Percentiles rank a stretch among this genome's conserved stretches.
These are phyloP conservation scores for Cladosporium sp. DNA, from an alignment of 2,329 filamentous ascomycete genomes.

Conservation along the genomic window DNA sequence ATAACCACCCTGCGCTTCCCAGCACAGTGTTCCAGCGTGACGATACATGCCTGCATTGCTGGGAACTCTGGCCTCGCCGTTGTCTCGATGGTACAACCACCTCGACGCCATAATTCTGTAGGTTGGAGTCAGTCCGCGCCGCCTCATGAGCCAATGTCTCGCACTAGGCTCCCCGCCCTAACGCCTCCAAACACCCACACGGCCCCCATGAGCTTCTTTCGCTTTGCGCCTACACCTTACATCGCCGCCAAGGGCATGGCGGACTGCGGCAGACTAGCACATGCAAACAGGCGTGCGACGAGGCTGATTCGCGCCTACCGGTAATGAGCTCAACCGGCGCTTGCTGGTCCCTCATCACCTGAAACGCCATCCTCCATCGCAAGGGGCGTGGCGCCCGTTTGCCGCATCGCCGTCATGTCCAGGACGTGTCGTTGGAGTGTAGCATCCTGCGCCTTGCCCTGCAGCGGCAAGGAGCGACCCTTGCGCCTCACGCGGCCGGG, in stretches of 20 bases:
- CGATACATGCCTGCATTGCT: slow-evolving; percentile 9
- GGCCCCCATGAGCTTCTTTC: slow-evolving; percentile 35
- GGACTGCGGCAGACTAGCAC: not conserved
- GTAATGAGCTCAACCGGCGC: slow-evolving; percentile 1
- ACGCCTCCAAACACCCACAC: slow-evolving; percentile 78
- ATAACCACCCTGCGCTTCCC: not conserved
- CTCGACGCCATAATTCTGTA: slow-evolving; percentile 10
- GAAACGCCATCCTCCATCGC: not conserved
- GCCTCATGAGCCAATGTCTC: slow-evolving; percentile 12
- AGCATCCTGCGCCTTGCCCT: not conserved
- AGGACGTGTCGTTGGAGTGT: slow-evolving; percentile 6
- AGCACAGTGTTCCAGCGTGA: slow-evolving; percentile 8
- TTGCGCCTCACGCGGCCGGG: not conserved
- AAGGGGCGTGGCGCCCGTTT: slow-evolving; percentile 9
- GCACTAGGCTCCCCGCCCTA: slow-evolving; percentile 32
- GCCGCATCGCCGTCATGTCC: not conserved
- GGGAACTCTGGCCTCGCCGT: slow-evolving; percentile 4
- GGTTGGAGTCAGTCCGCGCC: slow-evolving; percentile 10
- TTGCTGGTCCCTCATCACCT: not conserved
- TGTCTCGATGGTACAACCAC: slow-evolving; percentile 11
- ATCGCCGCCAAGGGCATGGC: no score
- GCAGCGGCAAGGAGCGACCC: not conserved
- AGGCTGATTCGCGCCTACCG: slow-evolving; percentile 1
- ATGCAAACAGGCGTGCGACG: slow-evolving; percentile 1
- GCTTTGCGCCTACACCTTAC: no score